Base-by-base conservation (phyloP, 495 filamentous ascomycete genomes). In the Annulohypoxylon bovei region DNA sequence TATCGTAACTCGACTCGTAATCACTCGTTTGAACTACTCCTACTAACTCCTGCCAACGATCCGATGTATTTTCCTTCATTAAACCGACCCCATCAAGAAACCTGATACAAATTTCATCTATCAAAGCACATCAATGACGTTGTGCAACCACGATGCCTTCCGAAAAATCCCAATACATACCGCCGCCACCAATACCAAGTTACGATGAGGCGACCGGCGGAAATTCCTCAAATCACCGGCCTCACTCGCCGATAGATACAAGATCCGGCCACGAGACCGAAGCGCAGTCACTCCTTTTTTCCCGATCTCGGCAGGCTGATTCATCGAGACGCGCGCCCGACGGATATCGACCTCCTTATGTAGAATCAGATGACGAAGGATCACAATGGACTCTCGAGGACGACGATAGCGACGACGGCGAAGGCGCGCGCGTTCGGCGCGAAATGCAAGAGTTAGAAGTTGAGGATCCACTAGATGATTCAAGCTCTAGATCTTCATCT, bases 371-470 rank as follows among this genome's bases (percentile, higher is more conserved):
- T 39, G 82, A 85, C 52, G 82, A 83, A 54, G 80, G 75, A 40
- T 73, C 70, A 28, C 72, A 76, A 56, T 78, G 81, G 73, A 77
- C 76, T 7, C 80, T 78, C 20, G 80, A 86, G 44, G 71, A 80
- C 20, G 79, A 85, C 33, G 67, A 79, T 35, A 70, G 80, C 60
- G 75, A 77, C 50, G 78, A 78, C 40, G 76, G 74, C 52, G 80
- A 83, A 67, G 81, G 84, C 52, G 78, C 78, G 53, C 92, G 91
- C 57, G 81, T 97, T 53, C 88, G 91, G 64, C 85, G 88, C 70
- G 92, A 94, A 80, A 90, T 98, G 79, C 88, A 93, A 70, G 91
- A 97, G 84, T 88, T 99, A 87, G 95, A 97, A 73, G 87, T 97
- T 6, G 83, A 93, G 67, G 95, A 97, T 73, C 88, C 89, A 3